Evolutionary conservation across 2,329 filamentous ascomycete genomes (phyloP).

Genomic region (Cercospora sp.): DNA sequence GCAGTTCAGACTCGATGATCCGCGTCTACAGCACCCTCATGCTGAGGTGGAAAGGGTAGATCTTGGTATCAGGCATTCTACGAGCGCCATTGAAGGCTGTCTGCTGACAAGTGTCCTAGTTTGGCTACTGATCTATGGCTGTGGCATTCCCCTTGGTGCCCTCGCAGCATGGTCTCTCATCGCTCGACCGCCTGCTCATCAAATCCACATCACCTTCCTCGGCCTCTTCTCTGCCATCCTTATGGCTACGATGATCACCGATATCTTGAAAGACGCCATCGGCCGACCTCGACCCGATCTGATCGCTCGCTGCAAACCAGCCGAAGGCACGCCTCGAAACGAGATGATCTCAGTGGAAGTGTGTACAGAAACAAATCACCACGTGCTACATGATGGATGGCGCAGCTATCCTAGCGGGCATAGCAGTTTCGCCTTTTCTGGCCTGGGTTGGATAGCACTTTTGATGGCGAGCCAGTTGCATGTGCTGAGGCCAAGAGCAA

Average conservation of each 20-base stretch:
- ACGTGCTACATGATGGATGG: conserved; percentile 78
- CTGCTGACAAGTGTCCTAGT: conserved; percentile 45
- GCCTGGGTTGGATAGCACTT: conserved; percentile 68
- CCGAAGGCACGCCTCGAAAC: conserved; percentile 55
- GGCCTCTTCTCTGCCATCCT: conserved; percentile 73
- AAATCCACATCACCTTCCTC: conserved; percentile 81
- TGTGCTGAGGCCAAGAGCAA: conserved; percentile 58
- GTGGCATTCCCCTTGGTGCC: conserved; percentile 66
- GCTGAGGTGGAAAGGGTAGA: conserved; percentile 80
- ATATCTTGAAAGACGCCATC: conserved; percentile 85
- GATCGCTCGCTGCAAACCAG: conserved; percentile 80
- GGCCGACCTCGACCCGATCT: conserved; percentile 83
- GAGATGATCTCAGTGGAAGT: conserved; percentile 62
- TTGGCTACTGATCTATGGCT: conserved; percentile 78
- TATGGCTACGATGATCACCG: conserved; percentile 79
- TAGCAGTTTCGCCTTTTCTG: conserved; percentile 74
- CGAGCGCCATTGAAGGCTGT: no score
- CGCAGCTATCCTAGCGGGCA: conserved; percentile 81
- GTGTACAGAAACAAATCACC: conserved; percentile 69
- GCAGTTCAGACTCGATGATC: conserved; percentile 87
- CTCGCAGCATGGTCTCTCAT: conserved; percentile 66
- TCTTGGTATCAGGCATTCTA: no score
- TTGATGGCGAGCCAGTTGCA: conserved; percentile 61
- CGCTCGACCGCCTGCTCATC: conserved; percentile 66
- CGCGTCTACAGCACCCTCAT: conserved; percentile 81